phyloP scores from a whole-genome alignment of 2,329 filamentous ascomycete genomes.

The Colletotrichum sidae region DNA sequence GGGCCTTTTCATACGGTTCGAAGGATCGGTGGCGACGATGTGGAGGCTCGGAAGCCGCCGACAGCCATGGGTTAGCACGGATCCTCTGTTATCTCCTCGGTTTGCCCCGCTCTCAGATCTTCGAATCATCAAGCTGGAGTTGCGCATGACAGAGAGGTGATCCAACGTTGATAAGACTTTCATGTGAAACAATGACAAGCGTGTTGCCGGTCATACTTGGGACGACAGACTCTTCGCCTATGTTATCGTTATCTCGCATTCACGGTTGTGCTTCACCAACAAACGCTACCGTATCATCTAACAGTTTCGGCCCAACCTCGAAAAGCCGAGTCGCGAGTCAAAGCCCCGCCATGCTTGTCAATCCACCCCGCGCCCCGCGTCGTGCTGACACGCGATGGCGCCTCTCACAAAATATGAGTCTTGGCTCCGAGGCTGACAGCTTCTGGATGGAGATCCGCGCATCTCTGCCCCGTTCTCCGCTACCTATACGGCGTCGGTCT shows the following conservation, averaged over 20 bases:
- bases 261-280: no score
- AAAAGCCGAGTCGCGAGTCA: slow-evolving; percentile 27
- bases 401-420: not conserved
- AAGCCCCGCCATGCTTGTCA: not conserved
- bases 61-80: slow-evolving; percentile 3
- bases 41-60: slow-evolving; percentile 33
- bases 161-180: slow-evolving; percentile 5
- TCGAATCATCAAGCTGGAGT: not conserved
- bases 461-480: not conserved
- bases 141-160: not conserved
- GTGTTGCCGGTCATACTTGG: not conserved
- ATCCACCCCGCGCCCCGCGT: not conserved
- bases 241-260: no score
- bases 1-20: not conserved
- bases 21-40: not conserved
- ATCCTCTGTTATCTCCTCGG: slow-evolving; percentile 17
- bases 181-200: slow-evolving; percentile 15
- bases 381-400: not conserved
- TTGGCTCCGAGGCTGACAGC: no score
- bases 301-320: not conserved
- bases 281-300: not conserved
- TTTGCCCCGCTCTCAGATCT: slow-evolving; percentile 23
- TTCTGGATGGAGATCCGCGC: no score
- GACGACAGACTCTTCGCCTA: no score
- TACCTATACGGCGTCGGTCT: slow-evolving; percentile 14